phyloP scores from a whole-genome alignment of 2,329 filamentous ascomycete species.

The Aspergillus pseudoglaucus region DNA sequence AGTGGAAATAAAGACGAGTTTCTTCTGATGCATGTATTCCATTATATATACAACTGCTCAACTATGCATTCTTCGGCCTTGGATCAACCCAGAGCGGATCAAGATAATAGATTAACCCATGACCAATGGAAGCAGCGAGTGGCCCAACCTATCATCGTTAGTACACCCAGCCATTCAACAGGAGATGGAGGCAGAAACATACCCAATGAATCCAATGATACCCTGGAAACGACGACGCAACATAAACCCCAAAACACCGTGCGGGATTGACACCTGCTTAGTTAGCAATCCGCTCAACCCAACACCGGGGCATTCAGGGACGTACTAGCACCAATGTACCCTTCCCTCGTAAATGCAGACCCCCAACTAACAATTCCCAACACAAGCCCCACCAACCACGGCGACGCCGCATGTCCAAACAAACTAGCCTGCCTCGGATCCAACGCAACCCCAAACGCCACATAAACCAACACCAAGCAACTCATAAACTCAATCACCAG shows the following conservation, averaged over 20 bases:
- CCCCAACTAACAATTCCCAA: conserved; percentile 33
- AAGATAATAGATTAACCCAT: conserved; percentile 27
- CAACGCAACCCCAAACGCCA: conserved; percentile 48
- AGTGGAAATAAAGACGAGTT: too few species aligned
- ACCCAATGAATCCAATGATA: conserved; percentile 35
- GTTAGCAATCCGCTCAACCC: not conserved
- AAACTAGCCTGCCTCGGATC: conserved; percentile 47
- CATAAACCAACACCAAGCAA: conserved; percentile 41
- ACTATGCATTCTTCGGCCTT: not conserved
- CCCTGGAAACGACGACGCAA: conserved; percentile 29
- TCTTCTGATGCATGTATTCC: not conserved
- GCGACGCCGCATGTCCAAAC: conserved; percentile 45
- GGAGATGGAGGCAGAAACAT: too few species aligned
- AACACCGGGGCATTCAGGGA: not conserved
- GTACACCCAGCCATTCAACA: too few species aligned
- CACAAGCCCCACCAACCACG: conserved; percentile 43
- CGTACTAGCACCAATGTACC: conserved; percentile 37
- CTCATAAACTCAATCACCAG: conserved; percentile 46
- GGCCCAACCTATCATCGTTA: conserved; percentile 17
- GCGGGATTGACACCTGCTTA: conserved; percentile 37
- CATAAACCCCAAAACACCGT: conserved; percentile 41
- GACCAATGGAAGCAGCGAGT: conserved; percentile 22
- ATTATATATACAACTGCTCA: not conserved
- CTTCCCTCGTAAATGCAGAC: conserved; percentile 33
- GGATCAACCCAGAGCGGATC: conserved; percentile 19